phyloP scores from a whole-genome alignment of 371 early-diverging fungal genomes.

The Funneliformis caledonium region DNA sequence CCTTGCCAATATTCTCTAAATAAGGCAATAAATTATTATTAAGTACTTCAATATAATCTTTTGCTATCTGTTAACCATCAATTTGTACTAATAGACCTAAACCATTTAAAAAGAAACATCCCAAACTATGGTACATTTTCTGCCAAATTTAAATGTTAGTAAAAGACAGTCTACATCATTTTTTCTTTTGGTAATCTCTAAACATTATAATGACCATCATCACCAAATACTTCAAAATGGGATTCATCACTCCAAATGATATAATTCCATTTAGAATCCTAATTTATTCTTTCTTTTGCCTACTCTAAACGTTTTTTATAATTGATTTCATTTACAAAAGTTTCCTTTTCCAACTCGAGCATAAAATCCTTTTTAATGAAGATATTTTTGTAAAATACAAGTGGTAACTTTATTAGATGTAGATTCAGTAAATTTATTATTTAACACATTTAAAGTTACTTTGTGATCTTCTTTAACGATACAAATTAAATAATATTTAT shows the following conservation, averaged over 20 bases:
- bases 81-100: too few species aligned
- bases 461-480: neutral
- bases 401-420: neutral
- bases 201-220: neutral
- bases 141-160: too few species aligned
- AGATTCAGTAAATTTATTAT: neutral
- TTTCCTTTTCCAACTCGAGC: conserved; percentile 24
- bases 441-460: neutral
- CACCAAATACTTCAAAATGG: neutral
- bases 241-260: neutral
- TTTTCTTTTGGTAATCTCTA: conserved; percentile 6
- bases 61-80: too few species aligned
- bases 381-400: neutral
- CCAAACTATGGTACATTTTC: too few species aligned
- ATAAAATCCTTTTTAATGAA: conserved; percentile 9
- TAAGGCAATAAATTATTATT: too few species aligned
- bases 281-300: neutral
- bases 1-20: too few species aligned
- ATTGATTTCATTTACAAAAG: conserved; percentile 21
- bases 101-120: too few species aligned
- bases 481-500: neutral
- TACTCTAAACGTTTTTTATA: neutral
- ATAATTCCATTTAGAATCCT: neutral
- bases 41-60: too few species aligned
- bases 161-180: neutral